Percentiles rank a stretch among this genome's conserved stretches.
Evolutionary conservation across 331 rosid genomes (phyloP).

Genomic region (Malus hybrid): DNA sequence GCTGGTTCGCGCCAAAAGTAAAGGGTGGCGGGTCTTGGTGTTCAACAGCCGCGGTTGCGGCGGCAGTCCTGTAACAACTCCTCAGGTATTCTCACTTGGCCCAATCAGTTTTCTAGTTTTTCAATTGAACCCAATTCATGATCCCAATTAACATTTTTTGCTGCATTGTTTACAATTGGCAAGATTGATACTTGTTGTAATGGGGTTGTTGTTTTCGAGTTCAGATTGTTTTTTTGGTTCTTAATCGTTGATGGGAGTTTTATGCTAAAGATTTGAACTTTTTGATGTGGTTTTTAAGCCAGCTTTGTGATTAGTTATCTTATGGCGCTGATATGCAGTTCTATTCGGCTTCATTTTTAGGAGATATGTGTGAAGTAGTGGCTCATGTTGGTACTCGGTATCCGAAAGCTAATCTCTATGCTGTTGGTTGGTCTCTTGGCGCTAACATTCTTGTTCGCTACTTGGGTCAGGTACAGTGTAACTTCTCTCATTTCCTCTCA

Average conservation of each 20-base stretch:
- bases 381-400: constrained; percentile 55
- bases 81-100: constrained; percentile 44
- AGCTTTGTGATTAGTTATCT: constrained; percentile 21
- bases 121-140: background rate
- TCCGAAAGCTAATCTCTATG: constrained; percentile 71
- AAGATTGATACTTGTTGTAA: background rate
- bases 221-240: background rate
- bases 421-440: constrained; percentile 93
- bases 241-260: background rate
- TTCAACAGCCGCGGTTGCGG: constrained; percentile 95
- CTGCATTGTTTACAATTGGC: background rate
- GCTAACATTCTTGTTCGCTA: constrained; percentile 89
- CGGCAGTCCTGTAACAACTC: constrained; percentile 79
- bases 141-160: background rate
- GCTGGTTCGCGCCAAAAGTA: constrained; percentile 59
- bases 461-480: constrained; percentile 60
- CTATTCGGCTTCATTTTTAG: constrained; percentile 91
- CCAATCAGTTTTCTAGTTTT: background rate
- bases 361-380: constrained; percentile 75
- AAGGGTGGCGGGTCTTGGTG: constrained; percentile 78
- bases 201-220: background rate
- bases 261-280: background rate
- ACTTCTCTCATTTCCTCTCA: background rate
- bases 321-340: constrained; percentile 56
- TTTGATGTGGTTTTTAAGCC: constrained; percentile 4